Evolutionary conservation across 2,329 filamentous ascomycete species (phyloP).

Genomic region (Phaeosphaeria sp.): DNA sequence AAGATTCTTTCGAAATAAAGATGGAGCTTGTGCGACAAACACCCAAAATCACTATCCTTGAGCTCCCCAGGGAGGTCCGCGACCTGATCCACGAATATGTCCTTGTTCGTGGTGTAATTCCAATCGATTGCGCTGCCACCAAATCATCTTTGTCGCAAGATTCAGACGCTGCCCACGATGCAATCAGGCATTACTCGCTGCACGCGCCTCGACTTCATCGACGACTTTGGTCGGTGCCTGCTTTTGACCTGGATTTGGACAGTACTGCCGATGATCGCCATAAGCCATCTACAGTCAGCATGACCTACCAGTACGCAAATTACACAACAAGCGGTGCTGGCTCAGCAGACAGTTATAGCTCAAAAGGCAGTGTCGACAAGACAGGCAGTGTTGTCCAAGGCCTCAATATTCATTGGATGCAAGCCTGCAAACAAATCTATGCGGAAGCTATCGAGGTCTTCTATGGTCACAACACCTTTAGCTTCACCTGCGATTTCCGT

Average conservation of each 20-base stretch:
- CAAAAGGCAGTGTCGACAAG: neutral
- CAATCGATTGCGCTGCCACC: conserved; percentile 18
- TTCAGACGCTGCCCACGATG: conserved; percentile 1
- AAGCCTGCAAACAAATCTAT: conserved; percentile 28
- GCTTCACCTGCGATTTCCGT: conserved; percentile 24
- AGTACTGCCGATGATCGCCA: conserved; percentile 7
- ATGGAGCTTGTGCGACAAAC: neutral
- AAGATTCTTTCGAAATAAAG: neutral
- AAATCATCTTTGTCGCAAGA: neutral
- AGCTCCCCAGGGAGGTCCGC: conserved; percentile 28
- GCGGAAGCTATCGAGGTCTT: conserved; percentile 28
- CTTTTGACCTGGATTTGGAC: conserved; percentile 20
- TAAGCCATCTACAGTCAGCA: conserved; percentile 15
- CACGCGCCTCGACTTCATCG: conserved; percentile 10
- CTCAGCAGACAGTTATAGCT: neutral
- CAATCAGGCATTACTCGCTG: conserved; percentile 14
- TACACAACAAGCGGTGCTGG: no score
- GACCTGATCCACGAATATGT: conserved; percentile 28
- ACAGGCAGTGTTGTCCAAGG: conserved; percentile 2
- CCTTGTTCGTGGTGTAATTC: conserved; percentile 21
- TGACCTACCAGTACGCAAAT: conserved; percentile 25
- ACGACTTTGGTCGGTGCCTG: conserved; percentile 23
- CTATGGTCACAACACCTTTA: conserved; percentile 31
- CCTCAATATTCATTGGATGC: conserved; percentile 18
- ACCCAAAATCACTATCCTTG: conserved; percentile 3